These are phyloP conservation scores for Oidiodendron maius DNA, from an alignment of 495 filamentous ascomycete genomes.

Conservation along the genomic window DNA sequence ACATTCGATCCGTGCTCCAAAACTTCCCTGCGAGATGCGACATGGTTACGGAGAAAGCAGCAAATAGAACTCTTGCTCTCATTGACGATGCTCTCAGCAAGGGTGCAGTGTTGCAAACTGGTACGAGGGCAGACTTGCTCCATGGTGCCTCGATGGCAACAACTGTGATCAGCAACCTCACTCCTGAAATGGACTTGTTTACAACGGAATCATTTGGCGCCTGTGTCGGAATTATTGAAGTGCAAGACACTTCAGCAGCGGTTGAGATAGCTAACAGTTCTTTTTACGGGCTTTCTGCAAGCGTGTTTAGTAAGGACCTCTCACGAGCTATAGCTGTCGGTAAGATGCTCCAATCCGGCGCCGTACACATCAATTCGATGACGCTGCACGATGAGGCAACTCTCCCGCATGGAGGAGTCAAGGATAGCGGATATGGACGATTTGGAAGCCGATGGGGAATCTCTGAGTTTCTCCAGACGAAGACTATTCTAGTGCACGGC, in stretches of 20 bases:
- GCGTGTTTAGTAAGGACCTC: constrained; percentile 27
- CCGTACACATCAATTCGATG: constrained; percentile 29
- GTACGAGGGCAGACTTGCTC: background rate
- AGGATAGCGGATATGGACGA: constrained; percentile 30
- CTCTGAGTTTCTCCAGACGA: constrained; percentile 11
- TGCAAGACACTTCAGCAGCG: constrained; percentile 27
- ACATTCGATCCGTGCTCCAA: constrained; percentile 16
- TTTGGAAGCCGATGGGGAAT: constrained; percentile 23
- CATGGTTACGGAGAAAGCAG: constrained; percentile 48
- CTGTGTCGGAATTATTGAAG: constrained; percentile 22
- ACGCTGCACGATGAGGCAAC: constrained; percentile 30
- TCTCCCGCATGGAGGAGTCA: constrained; percentile 28
- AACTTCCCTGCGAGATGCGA: constrained; percentile 37
- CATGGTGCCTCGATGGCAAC: constrained; percentile 16
- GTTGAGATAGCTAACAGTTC: constrained; percentile 27
- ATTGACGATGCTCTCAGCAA: constrained; percentile 45
- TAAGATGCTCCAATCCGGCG: constrained; percentile 23
- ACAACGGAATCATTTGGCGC: constrained; percentile 30
- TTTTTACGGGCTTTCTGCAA: constrained; percentile 28
- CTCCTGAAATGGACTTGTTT: constrained; percentile 28
- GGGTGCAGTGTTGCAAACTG: constrained; percentile 27
- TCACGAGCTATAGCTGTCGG: constrained; percentile 27
- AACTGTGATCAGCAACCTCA: constrained; percentile 26
- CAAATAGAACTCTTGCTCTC: constrained; percentile 49
- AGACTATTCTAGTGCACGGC: too few relatives aligned